Percentiles rank a stretch among this genome's conserved stretches.
Conservation (phyloP, 225 moss, liverwort and hornwort genomes). For the Bryum argenteum region DNA sequence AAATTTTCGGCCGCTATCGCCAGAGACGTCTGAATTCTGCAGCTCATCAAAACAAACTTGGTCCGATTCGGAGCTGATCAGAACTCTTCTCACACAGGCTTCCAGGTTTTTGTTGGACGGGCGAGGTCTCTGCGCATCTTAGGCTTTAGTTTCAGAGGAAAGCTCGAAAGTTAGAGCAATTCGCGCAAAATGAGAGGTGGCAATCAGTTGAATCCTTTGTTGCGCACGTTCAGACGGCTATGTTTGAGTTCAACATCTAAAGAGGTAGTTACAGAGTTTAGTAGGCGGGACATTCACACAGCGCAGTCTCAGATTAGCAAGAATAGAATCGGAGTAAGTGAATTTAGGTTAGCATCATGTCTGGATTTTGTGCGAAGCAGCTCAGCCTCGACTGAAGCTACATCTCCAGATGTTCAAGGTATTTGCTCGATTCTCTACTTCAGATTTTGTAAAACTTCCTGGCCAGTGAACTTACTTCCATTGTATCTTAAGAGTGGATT, state of each 20-base stretch:
- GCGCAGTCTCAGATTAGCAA: conserved; percentile 23
- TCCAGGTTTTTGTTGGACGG: no score
- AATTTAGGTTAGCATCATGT: conserved; percentile 23
- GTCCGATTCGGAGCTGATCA: no score
- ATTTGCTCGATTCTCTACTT: not conserved
- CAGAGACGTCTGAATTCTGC: no score
- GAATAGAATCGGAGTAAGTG: conserved; percentile 27
- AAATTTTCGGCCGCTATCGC: no score
- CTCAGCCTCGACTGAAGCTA: conserved; percentile 34
- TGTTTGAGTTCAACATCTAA: conserved; percentile 32
- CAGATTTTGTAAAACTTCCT: not conserved
- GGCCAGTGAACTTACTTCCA: no score
- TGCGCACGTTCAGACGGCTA: conserved; percentile 38
- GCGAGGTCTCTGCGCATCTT: no score
- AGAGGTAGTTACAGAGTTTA: conserved; percentile 25
- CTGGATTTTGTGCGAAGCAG: conserved; percentile 30
- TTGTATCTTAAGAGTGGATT: no score
- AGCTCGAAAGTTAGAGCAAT: not conserved
- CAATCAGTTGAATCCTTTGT: conserved; percentile 36
- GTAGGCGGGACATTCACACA: conserved; percentile 26
- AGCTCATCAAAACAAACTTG: no score
- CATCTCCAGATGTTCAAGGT: conserved; percentile 44
- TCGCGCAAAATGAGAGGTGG: conserved; percentile 50
- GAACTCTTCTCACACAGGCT: no score
- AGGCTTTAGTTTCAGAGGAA: no score